phyloP scores from a whole-genome alignment of 2,329 filamentous ascomycete species.

The Calonectria honghensis region DNA sequence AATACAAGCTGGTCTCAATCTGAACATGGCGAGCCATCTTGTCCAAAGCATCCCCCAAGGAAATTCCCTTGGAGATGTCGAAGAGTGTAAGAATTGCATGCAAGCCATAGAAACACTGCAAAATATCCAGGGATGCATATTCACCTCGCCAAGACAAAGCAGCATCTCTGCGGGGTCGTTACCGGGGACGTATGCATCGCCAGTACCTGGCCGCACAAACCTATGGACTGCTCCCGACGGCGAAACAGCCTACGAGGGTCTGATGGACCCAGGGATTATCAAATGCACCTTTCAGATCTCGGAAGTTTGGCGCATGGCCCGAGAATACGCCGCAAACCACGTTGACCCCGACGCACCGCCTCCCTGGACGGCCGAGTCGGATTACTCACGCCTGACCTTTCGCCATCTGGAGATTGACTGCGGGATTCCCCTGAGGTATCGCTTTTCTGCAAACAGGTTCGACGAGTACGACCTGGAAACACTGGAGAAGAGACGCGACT shows the following conservation, averaged over 20 bases:
- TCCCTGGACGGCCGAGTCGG: conserved; percentile 68
- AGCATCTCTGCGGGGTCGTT: background rate
- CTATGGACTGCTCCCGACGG: background rate
- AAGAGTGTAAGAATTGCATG: conserved; percentile 58
- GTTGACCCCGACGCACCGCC: conserved; percentile 64
- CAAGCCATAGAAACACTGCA: conserved; percentile 66
- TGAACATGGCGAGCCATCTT: conserved; percentile 52
- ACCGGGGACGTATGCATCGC: background rate
- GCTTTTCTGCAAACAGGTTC: conserved; percentile 70
- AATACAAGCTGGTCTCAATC: conserved; percentile 49
- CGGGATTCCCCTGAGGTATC: conserved; percentile 68
- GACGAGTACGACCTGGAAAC: conserved; percentile 63
- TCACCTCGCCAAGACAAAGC: conserved; percentile 22
- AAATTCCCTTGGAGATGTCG: conserved; percentile 44
- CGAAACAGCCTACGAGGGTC: background rate
- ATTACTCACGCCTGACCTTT: conserved; percentile 70
- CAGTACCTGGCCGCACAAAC: conserved; percentile 12
- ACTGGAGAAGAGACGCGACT: conserved; percentile 66
- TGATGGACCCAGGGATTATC: conserved; percentile 63
- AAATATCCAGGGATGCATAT: conserved; percentile 62
- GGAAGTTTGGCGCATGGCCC: conserved; percentile 68
- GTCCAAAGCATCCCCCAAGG: conserved; percentile 46
- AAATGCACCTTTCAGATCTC: conserved; percentile 66
- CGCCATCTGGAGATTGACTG: conserved; percentile 72
- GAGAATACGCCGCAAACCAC: conserved; percentile 66